Percentiles rank a stretch among this genome's conserved stretches.
Evolutionary conservation across 768 basidiomycete genomes (phyloP).

Genomic region (Trametes cinnabarina): DNA sequence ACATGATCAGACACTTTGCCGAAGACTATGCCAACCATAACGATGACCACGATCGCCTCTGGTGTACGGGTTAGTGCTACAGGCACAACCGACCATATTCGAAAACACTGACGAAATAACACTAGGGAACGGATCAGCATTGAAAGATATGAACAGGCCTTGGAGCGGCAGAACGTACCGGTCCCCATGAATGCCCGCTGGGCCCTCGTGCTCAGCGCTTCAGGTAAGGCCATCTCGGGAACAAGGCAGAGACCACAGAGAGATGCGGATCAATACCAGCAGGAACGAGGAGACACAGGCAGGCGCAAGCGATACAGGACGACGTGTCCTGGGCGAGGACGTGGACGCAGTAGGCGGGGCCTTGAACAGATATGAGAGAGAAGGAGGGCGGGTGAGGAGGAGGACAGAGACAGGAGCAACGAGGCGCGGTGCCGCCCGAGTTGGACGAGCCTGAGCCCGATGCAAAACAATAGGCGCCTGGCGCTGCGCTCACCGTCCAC

Average conservation of each 20-base stretch:
- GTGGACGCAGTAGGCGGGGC: background rate
- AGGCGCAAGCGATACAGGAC: background rate
- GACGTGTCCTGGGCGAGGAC: conserved; percentile 2
- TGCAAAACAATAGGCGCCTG: too few species aligned
- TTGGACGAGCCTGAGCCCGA: background rate
- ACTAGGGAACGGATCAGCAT: conserved; percentile 36
- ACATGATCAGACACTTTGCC: conserved; percentile 56
- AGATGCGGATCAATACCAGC: background rate
- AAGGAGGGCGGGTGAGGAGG: conserved; percentile 1
- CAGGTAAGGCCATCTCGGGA: conserved; percentile 63
- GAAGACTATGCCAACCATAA: conserved; percentile 73
- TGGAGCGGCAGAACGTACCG: conserved; percentile 44
- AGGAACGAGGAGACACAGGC: background rate
- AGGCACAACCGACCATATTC: background rate
- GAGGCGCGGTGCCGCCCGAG: background rate
- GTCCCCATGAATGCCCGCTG: conserved; percentile 71
- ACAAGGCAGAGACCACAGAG: conserved; percentile 3
- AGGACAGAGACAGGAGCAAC: conserved; percentile 4
- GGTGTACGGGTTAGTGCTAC: conserved; percentile 3
- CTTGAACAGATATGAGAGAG: background rate
- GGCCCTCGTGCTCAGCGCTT: conserved; percentile 67
- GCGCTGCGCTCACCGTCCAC: background rate
- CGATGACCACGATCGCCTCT: conserved; percentile 77
- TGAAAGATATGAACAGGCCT: background rate
- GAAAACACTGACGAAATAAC: conserved; percentile 52